Evolutionary conservation across 2,329 filamentous ascomycete species (phyloP).

Genomic region (Fusarium pilosicola): DNA sequence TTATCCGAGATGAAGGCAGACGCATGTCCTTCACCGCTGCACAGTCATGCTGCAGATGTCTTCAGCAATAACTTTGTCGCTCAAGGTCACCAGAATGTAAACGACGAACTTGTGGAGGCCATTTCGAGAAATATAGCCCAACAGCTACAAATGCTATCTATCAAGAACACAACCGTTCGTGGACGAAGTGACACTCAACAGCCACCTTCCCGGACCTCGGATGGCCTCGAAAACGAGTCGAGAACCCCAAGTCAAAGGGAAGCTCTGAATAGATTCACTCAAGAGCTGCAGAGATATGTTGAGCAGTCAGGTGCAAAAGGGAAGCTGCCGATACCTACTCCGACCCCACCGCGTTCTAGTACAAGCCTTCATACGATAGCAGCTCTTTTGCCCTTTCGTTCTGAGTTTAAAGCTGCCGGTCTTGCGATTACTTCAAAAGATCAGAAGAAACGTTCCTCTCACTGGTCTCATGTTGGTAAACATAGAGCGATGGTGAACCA

Average conservation of each 20-base stretch:
- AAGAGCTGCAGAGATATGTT: conserved; percentile 45
- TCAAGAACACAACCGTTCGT: conserved; percentile 26
- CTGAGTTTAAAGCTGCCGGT: conserved; percentile 63
- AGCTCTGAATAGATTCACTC: conserved; percentile 51
- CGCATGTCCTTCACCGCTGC: neutral
- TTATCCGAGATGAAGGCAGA: neutral
- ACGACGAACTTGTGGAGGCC: conserved; percentile 56
- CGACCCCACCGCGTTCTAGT: conserved; percentile 54
- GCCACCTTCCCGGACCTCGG: neutral
- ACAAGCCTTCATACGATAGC: conserved; percentile 61
- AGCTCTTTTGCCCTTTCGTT: conserved; percentile 63
- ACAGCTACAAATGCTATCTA: conserved; percentile 54
- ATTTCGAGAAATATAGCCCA: conserved; percentile 58
- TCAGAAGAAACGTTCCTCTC: conserved; percentile 50
- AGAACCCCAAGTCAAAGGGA: conserved; percentile 56
- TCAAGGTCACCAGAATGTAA: conserved; percentile 48
- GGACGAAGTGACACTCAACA: neutral
- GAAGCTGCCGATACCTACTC: conserved; percentile 52
- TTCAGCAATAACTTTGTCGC: conserved; percentile 19
- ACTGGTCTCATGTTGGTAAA: conserved; percentile 13
- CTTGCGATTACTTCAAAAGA: conserved; percentile 64
- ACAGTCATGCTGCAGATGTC: conserved; percentile 24
- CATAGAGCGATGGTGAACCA: conserved; percentile 10
- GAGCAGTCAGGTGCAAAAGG: conserved; percentile 51
- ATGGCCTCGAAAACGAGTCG: conserved; percentile 43